Evolutionary conservation across 106 monocot species (phyloP).

Genomic region (Vanilla planifolia): DNA sequence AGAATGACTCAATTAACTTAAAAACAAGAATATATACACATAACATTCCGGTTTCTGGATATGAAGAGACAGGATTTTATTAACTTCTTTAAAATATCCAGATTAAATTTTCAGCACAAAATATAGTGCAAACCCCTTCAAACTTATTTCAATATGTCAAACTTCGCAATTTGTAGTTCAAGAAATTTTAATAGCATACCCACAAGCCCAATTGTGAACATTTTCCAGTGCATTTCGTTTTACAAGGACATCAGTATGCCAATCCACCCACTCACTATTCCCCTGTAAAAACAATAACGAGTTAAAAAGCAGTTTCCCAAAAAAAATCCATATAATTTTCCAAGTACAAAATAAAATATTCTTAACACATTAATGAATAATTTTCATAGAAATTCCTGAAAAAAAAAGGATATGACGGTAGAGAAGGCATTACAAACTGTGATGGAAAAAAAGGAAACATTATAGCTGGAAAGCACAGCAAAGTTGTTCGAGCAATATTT

Average conservation of each 20-base stretch:
- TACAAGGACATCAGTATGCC: constrained; percentile 61
- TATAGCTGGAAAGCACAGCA: no score
- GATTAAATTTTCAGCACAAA: no score
- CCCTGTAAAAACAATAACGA: constrained; percentile 31
- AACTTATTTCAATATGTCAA: no score
- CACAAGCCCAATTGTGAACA: constrained; percentile 86
- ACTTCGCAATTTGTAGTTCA: not conserved
- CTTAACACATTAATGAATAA: not conserved
- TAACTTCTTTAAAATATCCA: no score
- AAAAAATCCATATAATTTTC: not conserved
- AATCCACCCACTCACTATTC: constrained; percentile 72
- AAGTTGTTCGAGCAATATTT: no score
- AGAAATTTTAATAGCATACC: constrained; percentile 46
- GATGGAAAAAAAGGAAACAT: no score
- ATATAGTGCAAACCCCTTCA: no score
- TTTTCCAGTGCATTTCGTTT: constrained; percentile 87
- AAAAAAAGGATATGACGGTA: not conserved
- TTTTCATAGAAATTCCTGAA: not conserved
- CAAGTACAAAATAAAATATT: not conserved
- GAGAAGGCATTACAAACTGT: no score
- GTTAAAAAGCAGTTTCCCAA: not conserved
- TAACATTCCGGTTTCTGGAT: no score
- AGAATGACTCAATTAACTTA: no score
- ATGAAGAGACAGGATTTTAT: no score
- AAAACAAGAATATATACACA: no score